Base-by-base conservation (phyloP, 129 eudicot genomes). In the Flaveria bidentis region DNA sequence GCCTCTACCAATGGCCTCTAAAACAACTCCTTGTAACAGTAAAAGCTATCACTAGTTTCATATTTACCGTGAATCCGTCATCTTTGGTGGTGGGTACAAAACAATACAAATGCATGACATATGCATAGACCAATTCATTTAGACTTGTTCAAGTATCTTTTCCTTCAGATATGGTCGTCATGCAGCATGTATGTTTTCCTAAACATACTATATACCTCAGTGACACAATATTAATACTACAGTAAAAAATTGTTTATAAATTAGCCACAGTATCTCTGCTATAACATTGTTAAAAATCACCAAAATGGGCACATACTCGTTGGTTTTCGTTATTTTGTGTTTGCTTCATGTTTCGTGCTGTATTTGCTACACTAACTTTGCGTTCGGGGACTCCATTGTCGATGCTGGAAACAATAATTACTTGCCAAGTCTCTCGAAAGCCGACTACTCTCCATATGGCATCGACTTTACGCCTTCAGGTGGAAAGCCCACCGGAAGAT, bases 371-470 rank as follows among this genome's bases (percentile, higher is more conserved):
- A 81, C 84, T 10, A 75, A 81, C 17, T 89, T 89, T 78, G 78
- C 86, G 50, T 89, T 89, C 36, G 91, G 94, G 14, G 94, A 89
- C 65, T 89, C 94, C 10, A 57, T 84, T 47, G 91, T 89, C 2
- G 91, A 89, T 71, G 80, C 91, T 16, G 94, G 94, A 51, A 89
- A 89, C 68, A 89, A 89, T 80, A 78, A 86, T 60, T 84, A 79
- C 67, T 74, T 89, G 17, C 78, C 86, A 68, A 89, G 88, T 50
- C 81, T 89, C 55, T 86, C 94, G 1, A 89, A 77, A 78, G 94
- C 94, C 11, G 83, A 89, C 52, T 89, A 77, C 76, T 82, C 94
- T n/a, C 94, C 94, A 11, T 89, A 89, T 39, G 94, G 94, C 55
- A 89, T 89, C 22, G 94, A 89, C 55, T 89, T 86, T 67, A 65